Base-by-base conservation (phyloP, 257 asterid species). In the Sherardia arvensis region DNA sequence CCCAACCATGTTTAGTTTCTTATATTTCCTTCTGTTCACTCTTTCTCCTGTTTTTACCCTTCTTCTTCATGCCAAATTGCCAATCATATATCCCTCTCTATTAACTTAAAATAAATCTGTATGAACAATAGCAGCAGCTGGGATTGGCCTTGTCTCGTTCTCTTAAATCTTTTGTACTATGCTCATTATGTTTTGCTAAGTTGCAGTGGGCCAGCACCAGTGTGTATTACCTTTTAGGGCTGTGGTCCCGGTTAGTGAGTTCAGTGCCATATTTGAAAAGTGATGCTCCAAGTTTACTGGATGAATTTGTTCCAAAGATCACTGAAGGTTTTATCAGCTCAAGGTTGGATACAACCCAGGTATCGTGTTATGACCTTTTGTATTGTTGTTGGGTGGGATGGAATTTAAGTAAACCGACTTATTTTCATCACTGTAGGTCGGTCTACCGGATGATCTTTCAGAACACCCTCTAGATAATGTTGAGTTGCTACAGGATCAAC, bases 201-300 rank as follows among this genome's bases (percentile, higher is more conserved):
- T 53, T 67, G 66, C 92, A 93, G 99, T 93, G 99, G 99, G 99
- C 97, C 73, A 93, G 99, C 78, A 81, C 86, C 85, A 93, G 99
- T 58, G 95, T 93, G 59, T 93, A 89, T 82, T 93, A 93, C 79
- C 97, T 93, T 55, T 78, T 93, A 68, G 99, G 99, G 72, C 78
- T 93, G 72, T 93, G 99, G 99, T 93, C 99, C 73, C 84, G 99
- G 80, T 74, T 93, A 83, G 99, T 90, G 73, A 85, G 91, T 64
- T 85, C 99, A 70, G 96, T 90, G 47, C 97, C 97, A 48, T 93
- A 87, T 77, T 78, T 93, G 86, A 93, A 93, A 83, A 91, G 94
- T 67, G 99, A 90, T 66, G 84, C 93, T 6, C 99, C 99, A 59
- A 89, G 97, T 87, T 76, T 89, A 78, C 99, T 93, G 34, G 96